Conservation (phyloP, 1,284 basidiomycete species). For the Sporisorium graminicola region DNA sequence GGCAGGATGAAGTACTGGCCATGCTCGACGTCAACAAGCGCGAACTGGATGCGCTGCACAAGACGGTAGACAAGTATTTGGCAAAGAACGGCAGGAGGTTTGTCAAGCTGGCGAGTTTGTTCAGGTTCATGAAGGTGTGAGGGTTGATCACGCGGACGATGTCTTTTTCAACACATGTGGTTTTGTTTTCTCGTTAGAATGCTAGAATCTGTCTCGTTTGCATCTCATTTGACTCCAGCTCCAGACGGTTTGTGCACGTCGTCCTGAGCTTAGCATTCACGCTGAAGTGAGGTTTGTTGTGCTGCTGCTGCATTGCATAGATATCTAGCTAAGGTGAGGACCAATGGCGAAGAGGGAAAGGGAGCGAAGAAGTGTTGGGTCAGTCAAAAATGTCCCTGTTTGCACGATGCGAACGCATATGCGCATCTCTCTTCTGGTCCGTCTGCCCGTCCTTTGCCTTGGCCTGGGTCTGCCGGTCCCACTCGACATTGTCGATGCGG, state of each 20-base stretch:
- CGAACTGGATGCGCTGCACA: slow-evolving; percentile 32
- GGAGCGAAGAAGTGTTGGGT: not conserved
- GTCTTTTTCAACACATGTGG: too few relatives aligned
- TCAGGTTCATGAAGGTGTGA: slow-evolving; percentile 62
- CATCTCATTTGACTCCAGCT: not conserved
- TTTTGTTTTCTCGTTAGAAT: not conserved
- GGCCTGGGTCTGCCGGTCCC: not conserved
- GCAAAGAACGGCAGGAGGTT: slow-evolving; percentile 62
- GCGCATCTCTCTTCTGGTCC: not conserved
- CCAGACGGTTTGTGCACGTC: not conserved
- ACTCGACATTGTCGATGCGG: not conserved
- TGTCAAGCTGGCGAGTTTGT: slow-evolving; percentile 63
- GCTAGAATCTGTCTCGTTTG: not conserved
- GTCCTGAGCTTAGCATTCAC: not conserved
- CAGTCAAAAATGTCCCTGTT: not conserved
- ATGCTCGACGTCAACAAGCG: slow-evolving; percentile 38
- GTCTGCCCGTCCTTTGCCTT: not conserved
- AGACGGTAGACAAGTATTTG: slow-evolving; percentile 59
- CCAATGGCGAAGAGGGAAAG: not conserved
- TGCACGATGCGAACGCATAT: not conserved
- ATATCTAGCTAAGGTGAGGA: not conserved
- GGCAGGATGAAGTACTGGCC: slow-evolving; percentile 47
- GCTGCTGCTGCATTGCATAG: not conserved
- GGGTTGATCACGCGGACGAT: not conserved
- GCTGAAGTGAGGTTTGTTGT: not conserved